Evolutionary conservation across 2,329 filamentous ascomycete species (phyloP), one percentile per base, ranked within the genome.

Genomic region (Aspergillus pseudoglaucus): DNA sequence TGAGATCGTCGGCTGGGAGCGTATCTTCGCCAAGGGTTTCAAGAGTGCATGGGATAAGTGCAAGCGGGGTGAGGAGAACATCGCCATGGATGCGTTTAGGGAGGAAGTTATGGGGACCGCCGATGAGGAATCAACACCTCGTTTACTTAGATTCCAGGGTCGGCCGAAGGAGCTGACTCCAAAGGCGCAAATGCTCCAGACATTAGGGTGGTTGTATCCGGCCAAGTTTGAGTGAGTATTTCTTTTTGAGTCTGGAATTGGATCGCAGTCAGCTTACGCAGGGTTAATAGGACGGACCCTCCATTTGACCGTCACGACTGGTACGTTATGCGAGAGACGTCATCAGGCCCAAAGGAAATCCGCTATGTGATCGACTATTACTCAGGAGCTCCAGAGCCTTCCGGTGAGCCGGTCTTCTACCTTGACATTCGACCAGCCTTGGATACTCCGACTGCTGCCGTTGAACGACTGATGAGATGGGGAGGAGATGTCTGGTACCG

Each of bases 351-450:
- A 49, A 85, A 84, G 65, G 85, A 96, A 73, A 76, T 96, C 41
- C 82, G 93, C 60, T 98, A 98, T 67, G 83, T 98, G 47, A 98
- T 98, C 65, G 93, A 98, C 69, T 97, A 95, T 71, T 97, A 97
- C 69, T 85, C 86, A 30, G 91, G 84, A 5, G 83, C 84, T 20
- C 85, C 87, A 1, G 89, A 94, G 61, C 82, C 85, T 2, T 87
- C 82, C 0, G 93, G 90, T 27, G 89, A 96, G 65, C 91, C 93
- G 2, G 90, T 97, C 6, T 98, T 98, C 73, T 96, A 84, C 67
- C 81, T 98, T 47, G 93, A 98, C 64, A 93, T 98, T 17, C 80
- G 93, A 53, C 93, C 93, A 1, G 93, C 93, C 3, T 72, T 95
- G 38, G 83, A 87, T 66, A 88, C 88, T 0, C 90, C 90, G 3